These are phyloP conservation scores for Prillingera fragicola DNA, from an alignment of 1,284 basidiomycete species.

Conservation along the genomic window DNA sequence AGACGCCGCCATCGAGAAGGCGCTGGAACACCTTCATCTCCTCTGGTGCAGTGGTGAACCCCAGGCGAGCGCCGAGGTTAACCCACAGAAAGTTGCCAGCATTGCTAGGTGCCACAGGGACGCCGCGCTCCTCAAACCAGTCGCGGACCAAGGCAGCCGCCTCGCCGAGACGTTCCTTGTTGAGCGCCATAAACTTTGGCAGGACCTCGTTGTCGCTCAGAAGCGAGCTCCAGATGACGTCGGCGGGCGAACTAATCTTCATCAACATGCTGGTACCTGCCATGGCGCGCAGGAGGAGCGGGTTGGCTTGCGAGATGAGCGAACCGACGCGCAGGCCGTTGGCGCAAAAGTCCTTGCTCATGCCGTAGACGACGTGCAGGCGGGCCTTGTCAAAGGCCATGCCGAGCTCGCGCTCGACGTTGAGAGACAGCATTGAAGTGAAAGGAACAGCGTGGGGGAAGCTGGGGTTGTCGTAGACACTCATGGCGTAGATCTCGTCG, in stretches of 20 bases:
- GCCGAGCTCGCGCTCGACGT: conserved; percentile 45
- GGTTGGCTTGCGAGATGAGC: conserved; percentile 48
- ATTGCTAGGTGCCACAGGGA: conserved; percentile 38
- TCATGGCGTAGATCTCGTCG: conserved; percentile 51
- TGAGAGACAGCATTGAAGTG: conserved; percentile 47
- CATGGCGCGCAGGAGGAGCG: conserved; percentile 44
- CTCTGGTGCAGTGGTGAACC: conserved; percentile 28
- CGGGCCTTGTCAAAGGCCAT: conserved; percentile 43
- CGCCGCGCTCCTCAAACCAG: conserved; percentile 42
- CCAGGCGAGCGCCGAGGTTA: conserved; percentile 34
- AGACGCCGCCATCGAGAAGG: conserved; percentile 44
- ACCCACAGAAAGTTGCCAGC: conserved; percentile 47
- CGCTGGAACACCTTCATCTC: conserved; percentile 45
- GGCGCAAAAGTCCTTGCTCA: conserved; percentile 50
- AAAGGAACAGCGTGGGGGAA: conserved; percentile 38
- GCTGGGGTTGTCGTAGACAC: conserved; percentile 40
- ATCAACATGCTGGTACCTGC: conserved; percentile 43
- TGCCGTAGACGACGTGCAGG: conserved; percentile 47
- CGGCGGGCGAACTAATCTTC: conserved; percentile 44
- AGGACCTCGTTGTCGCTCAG: conserved; percentile 27
- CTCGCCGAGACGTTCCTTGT: conserved; percentile 33
- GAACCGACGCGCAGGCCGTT: conserved; percentile 50
- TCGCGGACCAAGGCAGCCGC: conserved; percentile 34
- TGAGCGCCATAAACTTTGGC: conserved; percentile 33
- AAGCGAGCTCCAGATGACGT: conserved; percentile 42